A percentile compares a stretch with the other conserved stretches of the same genome.
These are phyloP conservation scores for Arthrobotrys sphaeroides DNA, from an alignment of 2,329 filamentous ascomycete species.

Conservation along the genomic window DNA sequence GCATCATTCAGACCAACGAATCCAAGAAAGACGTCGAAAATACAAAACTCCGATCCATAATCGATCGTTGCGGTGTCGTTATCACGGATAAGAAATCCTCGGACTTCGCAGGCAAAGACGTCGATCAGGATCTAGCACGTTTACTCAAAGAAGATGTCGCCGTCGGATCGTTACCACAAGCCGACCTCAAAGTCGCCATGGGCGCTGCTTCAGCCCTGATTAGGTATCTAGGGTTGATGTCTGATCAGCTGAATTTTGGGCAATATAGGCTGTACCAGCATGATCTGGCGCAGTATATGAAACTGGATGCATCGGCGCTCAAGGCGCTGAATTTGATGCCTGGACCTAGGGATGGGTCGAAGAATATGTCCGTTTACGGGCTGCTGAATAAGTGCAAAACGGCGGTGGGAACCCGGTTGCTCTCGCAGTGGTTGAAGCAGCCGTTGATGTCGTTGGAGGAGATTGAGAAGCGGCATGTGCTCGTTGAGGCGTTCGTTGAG, in stretches of 20 bases:
- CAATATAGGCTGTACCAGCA: constrained; percentile 98
- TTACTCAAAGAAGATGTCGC: constrained; percentile 87
- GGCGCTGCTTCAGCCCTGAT: constrained; percentile 91
- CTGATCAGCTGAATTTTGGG: constrained; percentile 92
- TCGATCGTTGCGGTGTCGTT: constrained; percentile 90
- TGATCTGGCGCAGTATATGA: constrained; percentile 97
- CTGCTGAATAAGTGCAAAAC: constrained; percentile 98
- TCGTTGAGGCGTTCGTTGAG: constrained; percentile 92
- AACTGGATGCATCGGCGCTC: constrained; percentile 90
- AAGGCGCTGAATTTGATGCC: constrained; percentile 98
- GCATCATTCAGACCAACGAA: constrained; percentile 81
- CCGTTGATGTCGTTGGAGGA: constrained; percentile 90
- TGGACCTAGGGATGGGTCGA: constrained; percentile 90
- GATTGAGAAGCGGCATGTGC: constrained; percentile 88
- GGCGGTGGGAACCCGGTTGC: constrained; percentile 84
- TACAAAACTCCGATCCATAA: constrained; percentile 84
- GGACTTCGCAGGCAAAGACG: constrained; percentile 89
- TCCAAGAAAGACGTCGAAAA: constrained; percentile 87
- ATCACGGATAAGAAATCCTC: constrained; percentile 78
- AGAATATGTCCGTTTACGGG: constrained; percentile 95
- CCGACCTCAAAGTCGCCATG: constrained; percentile 95
- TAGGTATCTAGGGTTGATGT: constrained; percentile 83
- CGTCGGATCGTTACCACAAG: constrained; percentile 80
- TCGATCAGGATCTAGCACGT: constrained; percentile 91
- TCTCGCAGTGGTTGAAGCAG: constrained; percentile 98